Conservation (phyloP, 2,329 filamentous ascomycete species). For the Colletotrichum echinochloae region DNA sequence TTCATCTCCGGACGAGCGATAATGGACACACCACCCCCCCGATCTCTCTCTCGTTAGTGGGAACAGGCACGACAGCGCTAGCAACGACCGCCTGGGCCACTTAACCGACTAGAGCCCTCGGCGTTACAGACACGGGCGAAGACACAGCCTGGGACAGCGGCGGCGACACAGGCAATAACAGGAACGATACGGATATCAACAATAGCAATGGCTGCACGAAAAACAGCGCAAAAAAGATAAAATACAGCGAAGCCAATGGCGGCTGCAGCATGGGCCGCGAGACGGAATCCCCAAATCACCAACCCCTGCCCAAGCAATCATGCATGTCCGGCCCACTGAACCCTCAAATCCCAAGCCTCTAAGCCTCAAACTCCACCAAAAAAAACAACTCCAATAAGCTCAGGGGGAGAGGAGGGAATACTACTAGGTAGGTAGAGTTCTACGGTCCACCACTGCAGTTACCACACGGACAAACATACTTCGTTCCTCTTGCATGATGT, state of each 20-base stretch:
- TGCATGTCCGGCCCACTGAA: constrained; percentile 16
- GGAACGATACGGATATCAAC: not conserved
- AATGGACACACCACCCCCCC: constrained; percentile 18
- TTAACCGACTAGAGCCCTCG: constrained; percentile 21
- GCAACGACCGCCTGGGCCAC: not conserved
- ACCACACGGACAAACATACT: not conserved
- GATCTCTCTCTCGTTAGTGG: constrained; percentile 25
- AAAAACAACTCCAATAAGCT: constrained; percentile 34
- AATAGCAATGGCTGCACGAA: not conserved
- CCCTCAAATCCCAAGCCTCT: constrained; percentile 17
- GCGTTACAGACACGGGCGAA: constrained; percentile 27
- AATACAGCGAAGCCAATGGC: not conserved
- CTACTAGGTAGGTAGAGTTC: too few species aligned
- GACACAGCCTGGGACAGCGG: not conserved
- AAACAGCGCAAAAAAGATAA: not conserved
- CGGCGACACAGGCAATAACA: not conserved
- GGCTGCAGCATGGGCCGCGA: not conserved
- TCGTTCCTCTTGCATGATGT: constrained; percentile 20
- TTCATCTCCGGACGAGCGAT: constrained; percentile 37
- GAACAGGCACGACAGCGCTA: constrained; percentile 12
- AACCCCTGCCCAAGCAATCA: constrained; percentile 17
- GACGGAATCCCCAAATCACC: constrained; percentile 1
- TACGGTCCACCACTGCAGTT: not conserved
- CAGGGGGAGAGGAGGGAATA: too few species aligned
- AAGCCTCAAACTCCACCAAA: constrained; percentile 31